Base-by-base conservation (phyloP, 371 early-diverging fungal species). In the Dinochytrium kinnereticum region DNA sequence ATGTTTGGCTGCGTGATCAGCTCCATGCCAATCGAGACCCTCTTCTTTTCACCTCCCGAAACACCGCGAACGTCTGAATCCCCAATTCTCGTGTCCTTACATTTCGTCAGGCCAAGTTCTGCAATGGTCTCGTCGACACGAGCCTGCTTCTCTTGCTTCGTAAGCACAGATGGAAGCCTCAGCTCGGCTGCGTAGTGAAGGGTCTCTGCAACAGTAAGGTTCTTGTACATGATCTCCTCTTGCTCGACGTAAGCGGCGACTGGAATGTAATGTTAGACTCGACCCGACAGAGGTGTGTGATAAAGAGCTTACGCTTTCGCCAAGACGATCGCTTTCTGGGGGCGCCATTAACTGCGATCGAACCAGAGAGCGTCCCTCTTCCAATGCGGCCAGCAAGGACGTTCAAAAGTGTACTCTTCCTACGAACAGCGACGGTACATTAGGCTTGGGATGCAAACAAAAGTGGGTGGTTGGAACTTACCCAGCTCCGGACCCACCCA, bases 11-110 rank as follows among this genome's bases (percentile, higher is more conserved):
- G 85, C 31, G 89, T 87, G 21, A 94, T 88, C 1, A 94, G 81
- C 75, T 92, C 92, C 85, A 93, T 90, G 7, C 96, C 99, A 71
- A 98, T 97, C 19, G 94, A 90, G 0, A 97, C 96, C 53, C 98
- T 88, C 69, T 89, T 89, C 73, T 81, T 94, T 79, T 98, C 97
- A 17, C 98, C 99, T 2, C 97, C 97, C 55, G 92, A 93, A 55
- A 86, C 73, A 1, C 85, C 85, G 39, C 76, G 44, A 1, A 24
- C 59, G 31, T 53, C 31, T 55, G 5, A 30, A 53, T 77, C 83
- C 3, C 94, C 96, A 51, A 95, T 91, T 28, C 80, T 73, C 31
- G 82, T 78, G 73, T 94, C 89, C 13, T 90, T 87, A 80, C 90
- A 90, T 5, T 84, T 75, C 28, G 79, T 68, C n/a, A 94, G 85